Conservation (phyloP, 1,139 yeast species). For the Nadsonia commutata region DNA sequence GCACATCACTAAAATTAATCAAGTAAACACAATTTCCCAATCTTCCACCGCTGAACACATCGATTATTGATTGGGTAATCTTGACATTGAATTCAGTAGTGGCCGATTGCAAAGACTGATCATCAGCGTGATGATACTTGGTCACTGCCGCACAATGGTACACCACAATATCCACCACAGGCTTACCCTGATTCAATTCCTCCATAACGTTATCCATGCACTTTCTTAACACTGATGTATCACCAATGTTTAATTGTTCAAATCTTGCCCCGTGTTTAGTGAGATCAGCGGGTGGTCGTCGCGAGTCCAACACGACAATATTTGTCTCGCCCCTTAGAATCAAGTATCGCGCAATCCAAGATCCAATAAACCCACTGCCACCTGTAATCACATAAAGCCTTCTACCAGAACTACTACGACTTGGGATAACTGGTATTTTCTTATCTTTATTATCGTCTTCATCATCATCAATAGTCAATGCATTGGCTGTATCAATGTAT, state of each 20-base stretch:
- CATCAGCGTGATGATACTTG: not conserved
- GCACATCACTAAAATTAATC: not conserved
- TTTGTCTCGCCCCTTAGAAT: constrained; percentile 11
- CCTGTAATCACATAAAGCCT: constrained; percentile 14
- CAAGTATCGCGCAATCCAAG: constrained; percentile 15
- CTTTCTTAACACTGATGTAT: constrained; percentile 7
- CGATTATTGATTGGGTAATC: not conserved
- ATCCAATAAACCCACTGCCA: constrained; percentile 15
- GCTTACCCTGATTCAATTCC: not conserved
- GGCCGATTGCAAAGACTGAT: not conserved
- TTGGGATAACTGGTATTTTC: not conserved
- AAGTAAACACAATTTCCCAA: not conserved
- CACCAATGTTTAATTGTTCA: constrained; percentile 9
- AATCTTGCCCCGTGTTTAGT: constrained; percentile 10
- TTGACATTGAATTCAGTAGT: not conserved
- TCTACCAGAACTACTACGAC: not conserved
- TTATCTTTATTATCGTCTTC: not conserved
- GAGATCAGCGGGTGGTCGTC: constrained; percentile 13
- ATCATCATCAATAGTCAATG: not conserved
- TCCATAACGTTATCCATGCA: constrained; percentile 5
- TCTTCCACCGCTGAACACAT: not conserved
- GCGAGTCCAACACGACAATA: constrained; percentile 11
- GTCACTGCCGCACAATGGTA: not conserved
- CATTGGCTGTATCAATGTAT: not conserved
- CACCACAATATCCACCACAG: not conserved